Percentiles rank a stretch among this genome's conserved stretches.
phyloP scores from a whole-genome alignment of 129 eudicot genomes.

The Deinandra increscens region DNA sequence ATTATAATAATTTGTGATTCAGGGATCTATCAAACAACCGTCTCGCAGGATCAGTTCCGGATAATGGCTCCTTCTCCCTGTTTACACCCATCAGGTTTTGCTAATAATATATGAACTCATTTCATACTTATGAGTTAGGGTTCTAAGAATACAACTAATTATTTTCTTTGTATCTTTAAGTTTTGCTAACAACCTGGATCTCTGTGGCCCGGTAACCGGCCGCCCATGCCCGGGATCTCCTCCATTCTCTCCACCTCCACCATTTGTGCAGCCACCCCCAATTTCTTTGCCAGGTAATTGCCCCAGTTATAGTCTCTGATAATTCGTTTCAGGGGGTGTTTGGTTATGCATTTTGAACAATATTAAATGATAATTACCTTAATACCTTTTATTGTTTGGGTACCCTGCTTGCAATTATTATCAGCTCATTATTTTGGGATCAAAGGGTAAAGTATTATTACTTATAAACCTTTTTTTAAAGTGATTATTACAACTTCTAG shows the following conservation, averaged over 20 bases:
- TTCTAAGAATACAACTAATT: constrained; percentile 8
- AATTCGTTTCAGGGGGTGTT: not conserved
- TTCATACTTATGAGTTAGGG: not conserved
- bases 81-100: constrained; percentile 90
- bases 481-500: not conserved
- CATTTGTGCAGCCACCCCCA: constrained; percentile 67
- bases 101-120: constrained; percentile 1
- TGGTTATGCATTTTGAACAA: not conserved
- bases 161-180: constrained; percentile 34
- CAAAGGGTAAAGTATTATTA: not conserved
- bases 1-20: not conserved
- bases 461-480: constrained; percentile 3
- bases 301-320: not conserved
- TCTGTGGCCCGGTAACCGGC: constrained; percentile 94
- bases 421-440: not conserved
- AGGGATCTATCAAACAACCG: constrained; percentile 90
- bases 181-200: constrained; percentile 81
- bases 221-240: constrained; percentile 95
- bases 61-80: constrained; percentile 87
- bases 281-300: constrained; percentile 55
- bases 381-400: not conserved
- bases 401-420: not conserved
- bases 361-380: not conserved
- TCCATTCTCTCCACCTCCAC: constrained; percentile 96
- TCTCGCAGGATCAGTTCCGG: constrained; percentile 91